Evolutionary conservation across 768 basidiomycete species (phyloP).

Genomic region (Pholiota microspora): DNA sequence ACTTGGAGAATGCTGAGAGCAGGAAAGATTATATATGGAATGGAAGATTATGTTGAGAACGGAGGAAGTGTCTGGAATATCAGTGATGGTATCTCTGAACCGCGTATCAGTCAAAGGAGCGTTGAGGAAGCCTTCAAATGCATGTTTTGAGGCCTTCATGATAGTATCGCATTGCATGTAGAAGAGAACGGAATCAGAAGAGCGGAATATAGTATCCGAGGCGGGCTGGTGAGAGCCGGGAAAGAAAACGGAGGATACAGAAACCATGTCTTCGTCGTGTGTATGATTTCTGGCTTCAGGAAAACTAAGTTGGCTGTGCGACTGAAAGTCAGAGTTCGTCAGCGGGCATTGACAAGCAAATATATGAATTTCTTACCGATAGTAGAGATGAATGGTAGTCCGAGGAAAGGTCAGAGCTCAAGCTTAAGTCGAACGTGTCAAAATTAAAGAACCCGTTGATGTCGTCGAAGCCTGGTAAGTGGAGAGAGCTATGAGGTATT

Average conservation of each 20-base stretch:
- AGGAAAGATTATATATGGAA: slow-evolving; percentile 18
- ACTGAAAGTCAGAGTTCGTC: too few relatives aligned
- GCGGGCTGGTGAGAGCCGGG: slow-evolving; percentile 21
- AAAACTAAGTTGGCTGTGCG: too few relatives aligned
- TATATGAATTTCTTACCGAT: neutral
- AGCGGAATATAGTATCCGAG: slow-evolving; percentile 24
- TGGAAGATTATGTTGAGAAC: slow-evolving; percentile 25
- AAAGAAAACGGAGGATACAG: slow-evolving; percentile 26
- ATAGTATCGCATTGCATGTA: slow-evolving; percentile 22
- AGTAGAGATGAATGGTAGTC: neutral
- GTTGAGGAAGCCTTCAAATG: slow-evolving; percentile 17
- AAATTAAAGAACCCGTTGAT: neutral
- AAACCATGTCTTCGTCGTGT: slow-evolving; percentile 4
- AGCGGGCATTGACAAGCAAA: too few relatives aligned
- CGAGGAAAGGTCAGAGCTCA: neutral
- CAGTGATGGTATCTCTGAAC: slow-evolving; percentile 14
- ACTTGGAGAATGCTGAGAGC: slow-evolving; percentile 17
- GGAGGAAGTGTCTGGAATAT: slow-evolving; percentile 20
- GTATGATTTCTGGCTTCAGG: neutral
- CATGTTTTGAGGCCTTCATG: slow-evolving; percentile 11
- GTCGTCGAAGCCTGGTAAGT: neutral
- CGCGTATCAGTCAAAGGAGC: slow-evolving; percentile 8
- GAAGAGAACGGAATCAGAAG: slow-evolving; percentile 27
- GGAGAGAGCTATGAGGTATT: neutral
- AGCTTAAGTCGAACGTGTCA: neutral